Evolutionary conservation across 2,329 filamentous ascomycete genomes (phyloP).

Genomic region (Leptodontidium sp.): DNA sequence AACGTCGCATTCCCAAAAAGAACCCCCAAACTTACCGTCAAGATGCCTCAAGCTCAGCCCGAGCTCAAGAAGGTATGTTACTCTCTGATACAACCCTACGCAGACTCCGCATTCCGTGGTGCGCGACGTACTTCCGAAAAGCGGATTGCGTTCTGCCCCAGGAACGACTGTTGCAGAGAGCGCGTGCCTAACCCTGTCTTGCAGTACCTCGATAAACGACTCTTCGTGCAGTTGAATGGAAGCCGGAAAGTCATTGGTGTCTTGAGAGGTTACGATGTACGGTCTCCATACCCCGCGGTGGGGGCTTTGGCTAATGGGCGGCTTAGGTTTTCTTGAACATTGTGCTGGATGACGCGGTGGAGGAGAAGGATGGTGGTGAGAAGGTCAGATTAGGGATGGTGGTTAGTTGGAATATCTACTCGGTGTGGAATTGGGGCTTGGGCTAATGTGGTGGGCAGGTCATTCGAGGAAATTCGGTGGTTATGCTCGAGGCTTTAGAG

Average conservation of each 20-base stretch:
- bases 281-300: constrained; percentile 25
- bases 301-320: constrained; percentile 35
- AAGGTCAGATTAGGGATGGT: constrained; percentile 93
- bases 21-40: constrained; percentile 37
- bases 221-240: constrained; percentile 97
- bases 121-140: constrained; percentile 30
- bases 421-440: background rate
- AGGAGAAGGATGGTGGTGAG: constrained; percentile 91
- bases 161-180: constrained; percentile 54
- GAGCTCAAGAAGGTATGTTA: constrained; percentile 92
- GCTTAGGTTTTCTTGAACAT: constrained; percentile 94
- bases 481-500: constrained; percentile 90
- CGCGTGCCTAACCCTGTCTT: constrained; percentile 42
- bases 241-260: constrained; percentile 97
- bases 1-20: constrained; percentile 26
- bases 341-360: constrained; percentile 94
- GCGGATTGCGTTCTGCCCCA: constrained; percentile 13
- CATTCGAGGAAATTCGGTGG: constrained; percentile 96
- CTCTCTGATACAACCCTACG: constrained; percentile 25
- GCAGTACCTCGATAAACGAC: constrained; percentile 98
- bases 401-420: constrained; percentile 60
- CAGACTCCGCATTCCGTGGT: constrained; percentile 13
- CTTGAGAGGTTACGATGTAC: constrained; percentile 94
- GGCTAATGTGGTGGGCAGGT: constrained; percentile 61
- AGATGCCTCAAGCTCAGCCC: constrained; percentile 98